Conservation (phyloP, 768 basidiomycete genomes). For the Porpolomopsis calyptriformis region DNA sequence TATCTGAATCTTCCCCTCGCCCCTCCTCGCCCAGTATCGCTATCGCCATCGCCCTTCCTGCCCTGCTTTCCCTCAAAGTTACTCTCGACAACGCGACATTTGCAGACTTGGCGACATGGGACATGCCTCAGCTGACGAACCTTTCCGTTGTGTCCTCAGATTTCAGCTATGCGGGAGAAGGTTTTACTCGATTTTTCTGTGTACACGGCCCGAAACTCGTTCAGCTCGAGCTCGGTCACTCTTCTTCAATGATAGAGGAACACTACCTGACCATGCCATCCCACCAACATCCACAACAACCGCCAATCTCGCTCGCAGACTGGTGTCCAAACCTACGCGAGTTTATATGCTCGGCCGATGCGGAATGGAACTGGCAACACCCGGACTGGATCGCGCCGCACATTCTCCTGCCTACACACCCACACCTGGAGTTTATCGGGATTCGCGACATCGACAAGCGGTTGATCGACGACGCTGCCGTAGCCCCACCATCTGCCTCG, state of each 20-base stretch:
- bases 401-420: slow-evolving; percentile 55
- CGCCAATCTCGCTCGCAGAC: slow-evolving; percentile 39
- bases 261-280: slow-evolving; percentile 46
- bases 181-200: slow-evolving; percentile 56
- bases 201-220: slow-evolving; percentile 50
- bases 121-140: slow-evolving; percentile 50
- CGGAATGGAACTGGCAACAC: slow-evolving; percentile 71
- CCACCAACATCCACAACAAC: slow-evolving; percentile 16
- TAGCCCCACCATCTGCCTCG: slow-evolving; percentile 16
- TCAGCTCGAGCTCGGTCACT: slow-evolving; percentile 68
- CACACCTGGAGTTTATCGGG: slow-evolving; percentile 52
- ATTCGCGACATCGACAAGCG: slow-evolving; percentile 63
- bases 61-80: slow-evolving; percentile 57
- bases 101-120: slow-evolving; percentile 53
- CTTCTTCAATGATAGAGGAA: slow-evolving; percentile 54
- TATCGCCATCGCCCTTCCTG: slow-evolving; percentile 41
- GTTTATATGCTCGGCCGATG: slow-evolving; percentile 68
- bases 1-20: slow-evolving; percentile 8
- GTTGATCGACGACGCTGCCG: slow-evolving; percentile 35
- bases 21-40: slow-evolving; percentile 10
- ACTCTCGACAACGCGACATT: slow-evolving; percentile 67
- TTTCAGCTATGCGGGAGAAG: slow-evolving; percentile 55
- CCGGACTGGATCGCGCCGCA: slow-evolving; percentile 80
- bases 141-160: slow-evolving; percentile 63
- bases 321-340: slow-evolving; percentile 62